phyloP scores from a whole-genome alignment of 2,329 filamentous ascomycete genomes.

The Aspergillus sp. region DNA sequence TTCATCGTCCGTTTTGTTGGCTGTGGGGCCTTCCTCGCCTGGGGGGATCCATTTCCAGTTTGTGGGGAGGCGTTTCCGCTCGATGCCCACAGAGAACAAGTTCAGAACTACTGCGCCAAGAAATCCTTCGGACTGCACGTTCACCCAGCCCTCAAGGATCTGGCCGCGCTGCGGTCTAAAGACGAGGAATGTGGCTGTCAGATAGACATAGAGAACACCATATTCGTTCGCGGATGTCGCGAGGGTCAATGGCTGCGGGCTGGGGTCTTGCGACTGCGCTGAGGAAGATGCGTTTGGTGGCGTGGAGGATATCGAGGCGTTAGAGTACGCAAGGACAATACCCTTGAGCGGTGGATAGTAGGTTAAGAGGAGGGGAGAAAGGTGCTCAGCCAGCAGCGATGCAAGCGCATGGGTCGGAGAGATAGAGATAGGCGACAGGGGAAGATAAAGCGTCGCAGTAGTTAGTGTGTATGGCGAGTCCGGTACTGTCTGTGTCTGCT shows the following conservation, averaged over 20 bases:
- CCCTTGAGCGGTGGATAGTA: conserved; percentile 56
- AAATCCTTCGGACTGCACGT: conserved; percentile 81
- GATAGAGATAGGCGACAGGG: conserved; percentile 51
- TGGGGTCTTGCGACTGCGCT: conserved; percentile 19
- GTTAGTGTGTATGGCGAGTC: conserved; percentile 69
- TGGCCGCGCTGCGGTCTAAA: conserved; percentile 70
- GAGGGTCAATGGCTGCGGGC: conserved; percentile 34
- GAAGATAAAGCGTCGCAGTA: conserved; percentile 66
- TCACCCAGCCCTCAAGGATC: conserved; percentile 72
- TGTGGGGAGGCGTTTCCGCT: conserved; percentile 64
- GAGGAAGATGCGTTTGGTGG: conserved; percentile 34
- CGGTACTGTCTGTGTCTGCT: conserved; percentile 27
- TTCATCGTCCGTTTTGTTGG: conserved; percentile 7
- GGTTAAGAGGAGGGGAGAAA: conserved; percentile 57
- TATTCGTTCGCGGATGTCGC: conserved; percentile 64
- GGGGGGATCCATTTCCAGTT: conserved; percentile 75
- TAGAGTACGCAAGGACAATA: conserved; percentile 50
- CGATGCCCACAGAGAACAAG: conserved; percentile 84
- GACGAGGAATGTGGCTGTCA: conserved; percentile 78
- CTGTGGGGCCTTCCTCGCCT: conserved; percentile 26
- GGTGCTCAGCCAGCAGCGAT: conserved; percentile 54
- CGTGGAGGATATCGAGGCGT: conserved; percentile 35
- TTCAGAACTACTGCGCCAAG: conserved; percentile 85
- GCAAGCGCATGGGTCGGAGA: conserved; percentile 48
- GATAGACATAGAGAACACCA: conserved; percentile 77